Base-by-base conservation (phyloP, 1,139 yeast genomes). In the Suhomyces chickasaworum region DNA sequence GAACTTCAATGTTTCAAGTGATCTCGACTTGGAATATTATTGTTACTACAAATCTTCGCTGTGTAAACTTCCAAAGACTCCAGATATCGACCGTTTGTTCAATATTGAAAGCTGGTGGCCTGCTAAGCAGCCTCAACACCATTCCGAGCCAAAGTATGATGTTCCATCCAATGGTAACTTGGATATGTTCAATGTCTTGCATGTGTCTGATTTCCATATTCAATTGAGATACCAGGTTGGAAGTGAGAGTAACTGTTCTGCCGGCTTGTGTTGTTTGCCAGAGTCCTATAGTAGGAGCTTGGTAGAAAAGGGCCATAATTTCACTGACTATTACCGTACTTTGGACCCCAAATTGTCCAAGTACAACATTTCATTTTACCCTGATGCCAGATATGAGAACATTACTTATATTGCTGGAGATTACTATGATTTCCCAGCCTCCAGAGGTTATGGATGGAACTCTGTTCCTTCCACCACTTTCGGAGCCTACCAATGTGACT, bases 401-500 rank as follows among this genome's bases (percentile, higher is more conserved):
- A 66, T 66, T 39, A 56, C 66, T 18, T 77, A 69, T 53, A 59
- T 67, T 17, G 58, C 67, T 13, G 83, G 83, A 36, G 65, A 64
- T 6, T 70, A 66, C 55, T 68, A 70, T 41, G 73, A 72, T 50
- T 63, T 61, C 45, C 73, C 75, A 8, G 59, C 59, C 34, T 53
- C 56, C 41, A 58, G 75, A 47, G 77, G 78, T 8, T 71, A 73
- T 64, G 66, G 63, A 42, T 67, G 73, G 45, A 69, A 69, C 31
- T 68, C 70, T 59, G 54, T 65, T 2, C 85, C 86, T 4, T 87
- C 88, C 3, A 74, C 82, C 10, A 67, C 80, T 13, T 82, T 77
- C 59, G 90, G 90, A 18, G 68, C 73, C 43, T 84, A 84, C 62
- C 55, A 61, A 29, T 83, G 89, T 64, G 90, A 84, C 60, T 71